Evolutionary conservation across 257 asterid genomes (phyloP).

Genomic region (Solanum rostratum): DNA sequence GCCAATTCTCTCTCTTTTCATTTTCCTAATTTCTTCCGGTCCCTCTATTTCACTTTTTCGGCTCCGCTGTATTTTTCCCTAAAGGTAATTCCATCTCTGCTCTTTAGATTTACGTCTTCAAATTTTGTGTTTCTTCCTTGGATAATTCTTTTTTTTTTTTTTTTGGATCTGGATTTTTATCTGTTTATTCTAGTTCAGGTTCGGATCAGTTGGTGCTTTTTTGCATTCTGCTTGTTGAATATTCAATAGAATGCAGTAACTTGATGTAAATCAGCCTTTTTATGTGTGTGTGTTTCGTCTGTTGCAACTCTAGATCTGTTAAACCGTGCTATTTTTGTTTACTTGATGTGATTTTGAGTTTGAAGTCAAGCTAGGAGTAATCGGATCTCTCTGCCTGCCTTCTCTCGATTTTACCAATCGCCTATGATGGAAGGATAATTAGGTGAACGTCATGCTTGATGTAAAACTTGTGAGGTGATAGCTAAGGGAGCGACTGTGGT

Average conservation of each 20-base stretch:
- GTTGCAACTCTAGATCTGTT: not conserved
- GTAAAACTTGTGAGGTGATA: not conserved
- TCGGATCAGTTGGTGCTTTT: not conserved
- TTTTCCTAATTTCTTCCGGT: not conserved
- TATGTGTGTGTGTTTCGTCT: not conserved
- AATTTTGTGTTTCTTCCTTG: not conserved
- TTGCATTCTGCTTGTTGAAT: not conserved
- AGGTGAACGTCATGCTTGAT: not conserved
- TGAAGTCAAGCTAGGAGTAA: not conserved
- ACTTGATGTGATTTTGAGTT: not conserved
- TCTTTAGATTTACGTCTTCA: not conserved
- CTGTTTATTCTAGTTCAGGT: not conserved
- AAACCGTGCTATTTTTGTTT: not conserved
- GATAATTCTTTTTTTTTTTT: not conserved
- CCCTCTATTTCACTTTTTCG: not conserved
- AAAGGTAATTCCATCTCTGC: not conserved
- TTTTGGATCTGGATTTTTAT: not conserved
- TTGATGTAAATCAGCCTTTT: not conserved
- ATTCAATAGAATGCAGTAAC: not conserved
- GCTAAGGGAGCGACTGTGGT: not conserved
- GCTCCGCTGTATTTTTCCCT: not conserved
- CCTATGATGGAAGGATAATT: not conserved
- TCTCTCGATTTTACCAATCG: not conserved
- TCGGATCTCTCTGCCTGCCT: not conserved
- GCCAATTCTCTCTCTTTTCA: not conserved